phyloP scores from a whole-genome alignment of 1,284 basidiomycete species.

The Phellinidium pouzarii region DNA sequence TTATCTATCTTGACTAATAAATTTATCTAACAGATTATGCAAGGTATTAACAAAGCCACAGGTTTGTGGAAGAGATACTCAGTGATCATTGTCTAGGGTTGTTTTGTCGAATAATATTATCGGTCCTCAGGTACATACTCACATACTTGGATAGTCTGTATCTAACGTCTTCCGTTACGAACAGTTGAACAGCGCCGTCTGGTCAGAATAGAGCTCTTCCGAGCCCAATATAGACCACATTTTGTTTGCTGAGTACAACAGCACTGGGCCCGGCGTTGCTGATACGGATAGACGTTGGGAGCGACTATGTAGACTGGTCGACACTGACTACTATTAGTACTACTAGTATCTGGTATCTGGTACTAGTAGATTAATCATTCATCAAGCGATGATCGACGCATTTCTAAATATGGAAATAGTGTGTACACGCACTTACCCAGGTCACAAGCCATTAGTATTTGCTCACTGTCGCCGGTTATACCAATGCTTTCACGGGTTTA shows the following conservation, averaged over 20 bases:
- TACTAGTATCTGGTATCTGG: background rate
- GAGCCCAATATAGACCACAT: constrained; percentile 28
- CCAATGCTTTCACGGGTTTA: no score
- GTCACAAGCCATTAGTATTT: constrained; percentile 7
- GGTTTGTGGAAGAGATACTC: background rate
- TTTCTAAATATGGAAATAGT: background rate
- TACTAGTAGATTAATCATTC: no score
- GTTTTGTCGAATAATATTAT: constrained; percentile 17
- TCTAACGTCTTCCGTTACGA: no score
- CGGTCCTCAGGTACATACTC: constrained; percentile 10
- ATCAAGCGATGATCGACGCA: background rate
- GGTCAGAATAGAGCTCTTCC: constrained; percentile 26
- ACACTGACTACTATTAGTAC: constrained; percentile 22
- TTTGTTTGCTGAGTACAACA: constrained; percentile 27
- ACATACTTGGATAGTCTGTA: no score
- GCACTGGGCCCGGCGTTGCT: constrained; percentile 25
- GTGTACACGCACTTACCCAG: background rate
- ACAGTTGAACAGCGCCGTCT: constrained; percentile 26
- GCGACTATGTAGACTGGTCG: constrained; percentile 26
- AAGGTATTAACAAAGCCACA: background rate
- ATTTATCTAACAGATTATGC: constrained; percentile 21
- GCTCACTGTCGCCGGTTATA: no score
- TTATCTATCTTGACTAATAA: constrained; percentile 22
- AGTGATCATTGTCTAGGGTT: background rate
- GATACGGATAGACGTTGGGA: constrained; percentile 26